Evolutionary conservation across 305 asterid species (phyloP).

Genomic region (Plantago coronopus): DNA sequence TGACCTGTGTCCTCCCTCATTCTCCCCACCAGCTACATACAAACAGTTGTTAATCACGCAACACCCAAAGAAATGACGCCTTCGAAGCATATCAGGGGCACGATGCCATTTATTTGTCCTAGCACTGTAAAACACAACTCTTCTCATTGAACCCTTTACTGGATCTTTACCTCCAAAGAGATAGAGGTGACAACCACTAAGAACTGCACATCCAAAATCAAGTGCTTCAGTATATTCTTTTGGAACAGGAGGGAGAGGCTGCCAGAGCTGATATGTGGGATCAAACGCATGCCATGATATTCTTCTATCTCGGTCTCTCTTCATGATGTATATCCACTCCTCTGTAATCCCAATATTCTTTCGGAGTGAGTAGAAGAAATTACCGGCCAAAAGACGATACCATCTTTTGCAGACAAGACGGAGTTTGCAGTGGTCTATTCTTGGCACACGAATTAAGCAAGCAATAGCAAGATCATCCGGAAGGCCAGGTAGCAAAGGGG

Average conservation of each 20-base stretch:
- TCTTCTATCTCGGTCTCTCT: conserved; percentile 58
- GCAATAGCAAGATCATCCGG: conserved; percentile 76
- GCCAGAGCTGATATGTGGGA: conserved; percentile 55
- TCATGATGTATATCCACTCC: conserved; percentile 64
- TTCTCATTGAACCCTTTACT: conserved; percentile 60
- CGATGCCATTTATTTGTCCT: conserved; percentile 72
- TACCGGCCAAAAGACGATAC: conserved; percentile 58
- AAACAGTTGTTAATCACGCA: conserved; percentile 61
- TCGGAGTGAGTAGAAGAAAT: conserved; percentile 57
- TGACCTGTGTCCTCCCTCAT: conserved; percentile 50
- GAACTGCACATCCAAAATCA: conserved; percentile 61
- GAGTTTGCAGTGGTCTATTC: conserved; percentile 54
- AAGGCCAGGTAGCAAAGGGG: conserved; percentile 64
- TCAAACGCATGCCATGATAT: conserved; percentile 68
- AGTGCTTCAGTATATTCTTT: conserved; percentile 54
- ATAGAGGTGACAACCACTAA: conserved; percentile 61
- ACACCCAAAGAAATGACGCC: conserved; percentile 58
- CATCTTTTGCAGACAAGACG: conserved; percentile 68
- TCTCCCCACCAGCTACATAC: conserved; percentile 71
- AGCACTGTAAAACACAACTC: conserved; percentile 57
- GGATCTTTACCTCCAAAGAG: conserved; percentile 67
- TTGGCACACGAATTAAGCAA: conserved; percentile 64
- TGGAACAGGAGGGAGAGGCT: conserved; percentile 61
- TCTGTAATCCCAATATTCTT: conserved; percentile 51
- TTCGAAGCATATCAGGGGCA: conserved; percentile 66